phyloP scores from a whole-genome alignment of 345 rosid species.

The Tarenaya hassleriana region DNA sequence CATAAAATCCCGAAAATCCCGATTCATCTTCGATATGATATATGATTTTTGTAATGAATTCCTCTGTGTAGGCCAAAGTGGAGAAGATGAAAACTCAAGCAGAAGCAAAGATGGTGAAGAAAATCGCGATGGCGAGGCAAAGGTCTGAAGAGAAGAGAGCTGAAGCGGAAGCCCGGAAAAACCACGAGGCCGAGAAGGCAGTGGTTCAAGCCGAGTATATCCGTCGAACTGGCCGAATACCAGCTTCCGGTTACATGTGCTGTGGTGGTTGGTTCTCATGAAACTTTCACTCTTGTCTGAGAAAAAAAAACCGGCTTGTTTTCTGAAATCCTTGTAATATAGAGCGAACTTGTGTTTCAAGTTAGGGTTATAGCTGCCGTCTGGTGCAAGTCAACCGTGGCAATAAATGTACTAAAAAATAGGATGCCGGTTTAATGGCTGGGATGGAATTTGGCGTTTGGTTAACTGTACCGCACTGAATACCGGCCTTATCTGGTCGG shows the following conservation, averaged over 20 bases:
- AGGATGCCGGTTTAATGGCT: no score
- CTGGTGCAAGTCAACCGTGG: no score
- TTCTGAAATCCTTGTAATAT: background rate
- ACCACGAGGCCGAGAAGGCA: slow-evolving; percentile 39
- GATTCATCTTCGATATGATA: background rate
- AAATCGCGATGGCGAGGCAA: slow-evolving; percentile 48
- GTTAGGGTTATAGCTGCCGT: no score
- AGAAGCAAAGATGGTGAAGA: slow-evolving; percentile 52
- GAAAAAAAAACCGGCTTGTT: background rate
- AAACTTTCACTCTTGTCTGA: slow-evolving; percentile 32
- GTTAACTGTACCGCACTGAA: no score
- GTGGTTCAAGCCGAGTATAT: slow-evolving; percentile 50
- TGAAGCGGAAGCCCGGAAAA: slow-evolving; percentile 48
- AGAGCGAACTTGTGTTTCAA: no score
- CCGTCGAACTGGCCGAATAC: slow-evolving; percentile 52
- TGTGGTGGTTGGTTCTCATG: slow-evolving; percentile 26
- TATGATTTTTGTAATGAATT: no score
- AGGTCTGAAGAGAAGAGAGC: slow-evolving; percentile 56
- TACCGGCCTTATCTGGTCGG: no score
- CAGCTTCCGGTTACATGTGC: slow-evolving; percentile 38
- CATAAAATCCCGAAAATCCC: background rate
- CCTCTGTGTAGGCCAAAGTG: slow-evolving; percentile 47
- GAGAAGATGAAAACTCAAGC: slow-evolving; percentile 55
- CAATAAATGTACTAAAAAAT: no score
- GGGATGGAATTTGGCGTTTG: no score